These are phyloP conservation scores for Cryptococcus sp. DNA, from an alignment of 1,284 basidiomycete genomes.

Conservation along the genomic window DNA sequence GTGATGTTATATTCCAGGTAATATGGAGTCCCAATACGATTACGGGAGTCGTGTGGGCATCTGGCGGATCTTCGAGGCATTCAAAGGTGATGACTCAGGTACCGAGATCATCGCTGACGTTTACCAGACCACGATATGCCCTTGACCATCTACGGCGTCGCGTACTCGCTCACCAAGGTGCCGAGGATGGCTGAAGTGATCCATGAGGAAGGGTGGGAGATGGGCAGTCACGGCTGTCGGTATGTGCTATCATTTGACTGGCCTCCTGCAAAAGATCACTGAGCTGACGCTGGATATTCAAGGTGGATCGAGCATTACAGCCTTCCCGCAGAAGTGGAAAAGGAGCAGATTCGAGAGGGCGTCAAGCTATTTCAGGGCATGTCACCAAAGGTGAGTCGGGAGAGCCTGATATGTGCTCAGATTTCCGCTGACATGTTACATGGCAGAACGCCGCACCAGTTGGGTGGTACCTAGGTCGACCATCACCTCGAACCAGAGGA, in stretches of 20 bases:
- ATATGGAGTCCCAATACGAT: conserved; percentile 33
- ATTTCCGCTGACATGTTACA: too few relatives aligned
- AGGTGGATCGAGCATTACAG: conserved; percentile 1
- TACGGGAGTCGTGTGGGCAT: conserved; percentile 34
- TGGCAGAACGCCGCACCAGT: conserved; percentile 18
- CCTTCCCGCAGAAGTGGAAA: conserved; percentile 8
- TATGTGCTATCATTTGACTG: too few relatives aligned
- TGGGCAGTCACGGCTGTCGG: conserved; percentile 17
- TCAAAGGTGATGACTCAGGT: too few relatives aligned
- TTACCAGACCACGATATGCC: conserved; percentile 23
- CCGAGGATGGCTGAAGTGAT: conserved; percentile 9
- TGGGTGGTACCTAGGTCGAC: conserved; percentile 35
- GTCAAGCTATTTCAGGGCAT: conserved; percentile 16
- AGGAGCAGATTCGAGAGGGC: conserved; percentile 13
- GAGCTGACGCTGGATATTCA: too few relatives aligned
- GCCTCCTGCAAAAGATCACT: too few relatives aligned
- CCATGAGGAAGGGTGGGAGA: conserved; percentile 10
- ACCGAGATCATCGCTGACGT: conserved; percentile 1
- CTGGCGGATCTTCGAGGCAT: conserved; percentile 34
- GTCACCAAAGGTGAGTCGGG: conserved; percentile 15
- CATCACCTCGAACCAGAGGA: conserved; percentile 23
- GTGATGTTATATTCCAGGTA: conserved; percentile 3
- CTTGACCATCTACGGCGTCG: conserved; percentile 38
- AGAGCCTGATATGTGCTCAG: too few relatives aligned
- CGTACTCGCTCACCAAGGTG: conserved; percentile 24